Conservation (phyloP, 129 eudicot genomes). For the Calendula officinalis region DNA sequence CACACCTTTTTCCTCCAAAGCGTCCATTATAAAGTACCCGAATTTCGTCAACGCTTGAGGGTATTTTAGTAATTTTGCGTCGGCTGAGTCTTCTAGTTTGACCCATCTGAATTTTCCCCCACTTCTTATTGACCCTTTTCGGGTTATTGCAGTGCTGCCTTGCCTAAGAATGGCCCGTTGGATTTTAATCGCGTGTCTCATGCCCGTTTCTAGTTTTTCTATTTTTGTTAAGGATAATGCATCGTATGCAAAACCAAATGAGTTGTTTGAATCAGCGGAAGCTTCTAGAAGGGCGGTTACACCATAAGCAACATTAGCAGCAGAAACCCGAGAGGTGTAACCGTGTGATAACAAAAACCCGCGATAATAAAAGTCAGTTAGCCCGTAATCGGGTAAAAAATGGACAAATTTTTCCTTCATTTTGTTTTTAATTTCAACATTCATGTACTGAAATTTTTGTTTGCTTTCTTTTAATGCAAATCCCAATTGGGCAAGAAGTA, state of each 20-base stretch:
- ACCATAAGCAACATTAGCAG: slow-evolving; percentile 95
- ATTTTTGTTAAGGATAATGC: slow-evolving; percentile 74
- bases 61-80: slow-evolving; percentile 62
- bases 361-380: slow-evolving; percentile 85
- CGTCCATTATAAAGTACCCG: slow-evolving; percentile 91
- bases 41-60: slow-evolving; percentile 96
- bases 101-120: slow-evolving; percentile 96
- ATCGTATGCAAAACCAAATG: slow-evolving; percentile 86
- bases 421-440: slow-evolving; percentile 65
- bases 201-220: slow-evolving; percentile 76
- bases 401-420: slow-evolving; percentile 91
- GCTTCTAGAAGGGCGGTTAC: slow-evolving; percentile 86
- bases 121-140: slow-evolving; percentile 86
- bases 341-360: slow-evolving; percentile 83
- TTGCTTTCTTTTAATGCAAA: slow-evolving; percentile 85
- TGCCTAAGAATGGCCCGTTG: slow-evolving; percentile 91
- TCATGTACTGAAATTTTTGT: slow-evolving; percentile 91
- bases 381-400: slow-evolving; percentile 87
- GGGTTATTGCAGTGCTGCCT: slow-evolving; percentile 86
- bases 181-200: slow-evolving; percentile 91
- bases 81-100: slow-evolving; percentile 86
- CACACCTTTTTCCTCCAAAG: slow-evolving; percentile 89
- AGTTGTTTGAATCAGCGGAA: slow-evolving; percentile 56
- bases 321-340: slow-evolving; percentile 82
- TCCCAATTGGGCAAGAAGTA: slow-evolving; percentile 94